Conservation (phyloP, 2,329 filamentous ascomycete species). For the Xylaria sp. region DNA sequence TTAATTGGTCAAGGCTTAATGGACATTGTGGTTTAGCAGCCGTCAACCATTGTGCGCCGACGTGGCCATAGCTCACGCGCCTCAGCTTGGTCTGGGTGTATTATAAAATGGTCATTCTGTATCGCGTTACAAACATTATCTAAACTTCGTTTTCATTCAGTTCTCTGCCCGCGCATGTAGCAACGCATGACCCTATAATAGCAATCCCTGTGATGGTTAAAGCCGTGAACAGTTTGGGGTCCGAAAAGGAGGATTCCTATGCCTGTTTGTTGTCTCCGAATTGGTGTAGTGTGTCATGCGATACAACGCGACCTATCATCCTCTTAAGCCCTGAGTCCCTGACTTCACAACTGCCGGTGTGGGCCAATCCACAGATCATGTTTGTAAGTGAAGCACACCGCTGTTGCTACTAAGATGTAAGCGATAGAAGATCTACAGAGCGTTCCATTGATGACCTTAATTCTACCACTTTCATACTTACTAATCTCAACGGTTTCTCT, state of each 20-base stretch:
- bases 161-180: background rate
- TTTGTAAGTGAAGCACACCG: slow-evolving; percentile 5
- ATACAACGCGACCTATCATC: slow-evolving; percentile 20
- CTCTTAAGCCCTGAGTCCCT: background rate
- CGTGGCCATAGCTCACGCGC: background rate
- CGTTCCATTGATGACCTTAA: slow-evolving; percentile 9
- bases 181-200: background rate
- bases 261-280: slow-evolving; percentile 2
- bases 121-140: slow-evolving; percentile 1
- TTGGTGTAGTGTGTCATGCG: slow-evolving; percentile 7
- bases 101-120: slow-evolving; percentile 2
- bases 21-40: background rate
- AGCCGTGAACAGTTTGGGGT: slow-evolving; percentile 3
- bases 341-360: slow-evolving; percentile 20
- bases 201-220: background rate
- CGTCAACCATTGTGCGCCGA: slow-evolving; percentile 12
- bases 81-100: background rate
- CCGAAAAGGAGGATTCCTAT: slow-evolving; percentile 13
- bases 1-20: background rate
- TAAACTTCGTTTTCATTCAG: too few species aligned
- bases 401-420: background rate
- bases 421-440: slow-evolving; percentile 4
- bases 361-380: background rate
- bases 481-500: background rate
- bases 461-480: background rate